These are phyloP conservation scores for Curvularia lunata DNA, from an alignment of 2,329 filamentous ascomycete species.

Conservation along the genomic window DNA sequence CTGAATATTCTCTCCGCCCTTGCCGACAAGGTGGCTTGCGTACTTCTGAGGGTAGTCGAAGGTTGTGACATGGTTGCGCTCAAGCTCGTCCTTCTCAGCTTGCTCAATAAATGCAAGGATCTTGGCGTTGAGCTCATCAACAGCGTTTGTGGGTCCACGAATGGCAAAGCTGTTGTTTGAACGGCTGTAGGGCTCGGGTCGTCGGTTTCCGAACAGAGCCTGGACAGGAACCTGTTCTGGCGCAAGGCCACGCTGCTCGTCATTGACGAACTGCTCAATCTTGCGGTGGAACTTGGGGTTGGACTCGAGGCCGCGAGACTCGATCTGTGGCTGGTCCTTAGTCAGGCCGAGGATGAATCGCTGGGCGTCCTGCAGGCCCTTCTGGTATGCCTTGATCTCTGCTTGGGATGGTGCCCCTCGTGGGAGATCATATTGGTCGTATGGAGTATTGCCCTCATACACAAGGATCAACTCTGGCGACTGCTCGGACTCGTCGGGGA, in stretches of 20 bases:
- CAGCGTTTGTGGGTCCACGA: slow-evolving; percentile 75
- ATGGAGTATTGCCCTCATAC: slow-evolving; percentile 69
- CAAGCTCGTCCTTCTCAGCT: slow-evolving; percentile 90
- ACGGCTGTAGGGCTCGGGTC: slow-evolving; percentile 59
- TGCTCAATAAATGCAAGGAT: slow-evolving; percentile 81
- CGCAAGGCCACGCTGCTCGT: slow-evolving; percentile 59
- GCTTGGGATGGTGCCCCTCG: slow-evolving; percentile 61
- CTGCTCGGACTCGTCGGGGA: slow-evolving; percentile 67
- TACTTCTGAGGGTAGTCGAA: slow-evolving; percentile 97
- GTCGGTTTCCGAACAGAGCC: slow-evolving; percentile 56
- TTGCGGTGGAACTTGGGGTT: slow-evolving; percentile 69
- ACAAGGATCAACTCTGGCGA: slow-evolving; percentile 72
- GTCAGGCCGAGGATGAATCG: slow-evolving; percentile 61
- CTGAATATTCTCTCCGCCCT: slow-evolving; percentile 71
- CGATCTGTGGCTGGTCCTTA: slow-evolving; percentile 62
- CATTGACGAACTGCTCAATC: slow-evolving; percentile 64
- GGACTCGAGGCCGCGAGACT: slow-evolving; percentile 60
- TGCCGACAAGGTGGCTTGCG: slow-evolving; percentile 81
- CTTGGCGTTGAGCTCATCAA: slow-evolving; percentile 74
- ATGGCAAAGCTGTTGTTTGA: slow-evolving; percentile 67
- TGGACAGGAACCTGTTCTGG: slow-evolving; percentile 63
- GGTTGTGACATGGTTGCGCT: slow-evolving; percentile 81
- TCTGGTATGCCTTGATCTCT: slow-evolving; percentile 63
- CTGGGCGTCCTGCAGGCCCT: slow-evolving; percentile 64
- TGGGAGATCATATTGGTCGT: slow-evolving; percentile 61